Conservation (phyloP, 2,329 filamentous ascomycete species). For the Aureobasidium mangrovei region DNA sequence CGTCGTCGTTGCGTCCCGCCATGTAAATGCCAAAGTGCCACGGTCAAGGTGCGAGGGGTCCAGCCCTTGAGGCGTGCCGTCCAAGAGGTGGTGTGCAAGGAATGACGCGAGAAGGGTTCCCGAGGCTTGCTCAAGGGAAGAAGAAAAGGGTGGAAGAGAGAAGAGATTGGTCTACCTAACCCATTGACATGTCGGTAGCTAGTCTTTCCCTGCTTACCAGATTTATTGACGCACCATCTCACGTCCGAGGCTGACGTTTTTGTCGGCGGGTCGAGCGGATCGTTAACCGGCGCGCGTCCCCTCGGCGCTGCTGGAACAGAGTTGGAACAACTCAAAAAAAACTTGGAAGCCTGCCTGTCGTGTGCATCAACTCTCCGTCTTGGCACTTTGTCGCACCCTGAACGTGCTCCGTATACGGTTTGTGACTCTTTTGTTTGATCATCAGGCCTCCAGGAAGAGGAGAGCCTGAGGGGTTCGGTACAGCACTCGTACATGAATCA, state of each 20-base stretch:
- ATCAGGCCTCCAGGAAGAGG: no score
- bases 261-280: not conserved
- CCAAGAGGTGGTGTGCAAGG: not conserved
- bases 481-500: not conserved
- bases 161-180: not conserved
- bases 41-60: slow-evolving; percentile 10
- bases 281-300: not conserved
- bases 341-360: not conserved
- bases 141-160: not conserved
- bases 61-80: not conserved
- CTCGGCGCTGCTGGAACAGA: not conserved
- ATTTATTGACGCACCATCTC: not conserved
- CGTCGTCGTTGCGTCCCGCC: slow-evolving; percentile 29
- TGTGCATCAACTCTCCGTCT: not conserved
- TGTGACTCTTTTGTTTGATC: no score
- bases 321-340: not conserved
- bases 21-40: not conserved
- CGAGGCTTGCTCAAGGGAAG: slow-evolving; percentile 11
- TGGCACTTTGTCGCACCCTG: not conserved
- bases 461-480: no score
- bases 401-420: no score
- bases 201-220: slow-evolving; percentile 1
- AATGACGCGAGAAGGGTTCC: not conserved
- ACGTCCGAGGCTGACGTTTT: not conserved
- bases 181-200: slow-evolving; percentile 2